Base-by-base conservation (phyloP, 495 filamentous ascomycete genomes). In the Tuber borchii region DNA sequence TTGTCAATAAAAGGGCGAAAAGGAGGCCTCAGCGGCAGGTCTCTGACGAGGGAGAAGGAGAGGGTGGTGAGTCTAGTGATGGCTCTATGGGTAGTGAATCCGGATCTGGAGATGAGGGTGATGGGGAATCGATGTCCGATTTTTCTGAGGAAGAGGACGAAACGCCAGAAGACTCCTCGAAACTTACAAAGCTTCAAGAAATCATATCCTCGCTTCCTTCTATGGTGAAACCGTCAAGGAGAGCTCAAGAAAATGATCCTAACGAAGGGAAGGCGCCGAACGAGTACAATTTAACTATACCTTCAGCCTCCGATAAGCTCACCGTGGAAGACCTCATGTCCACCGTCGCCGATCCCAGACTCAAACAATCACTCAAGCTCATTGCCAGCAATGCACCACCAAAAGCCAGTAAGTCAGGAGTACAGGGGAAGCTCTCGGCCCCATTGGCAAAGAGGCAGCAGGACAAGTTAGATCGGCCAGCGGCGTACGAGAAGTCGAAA, bases 401-500 rank as follows among this genome's bases (percentile, higher is more conserved):
- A 74, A 88, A 86, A 83, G 86, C 83, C 78, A 88, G 84, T 85
- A 89, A 85, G 70, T 80, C 81, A 20, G 88, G 88, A 1, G 85
- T 90, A 22, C 86, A 88, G 8, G 90, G 92, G 71, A 96, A 93
- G 82, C 87, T 98, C 19, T 90, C 91, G 37, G 91, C 93, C 16
- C 95, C 96, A 44, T 87, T 97, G 19, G 88, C 94, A 4, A 97
- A 93, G 82, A 90, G 95, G 69, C 92, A 97, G 77, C 93, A 98
- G 81, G 95, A 97, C 81, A 89, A 90, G 70, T 83, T 97, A 8
- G 91, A 97, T 79, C 92, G 95, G n/a, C 83, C 84, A 71, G 94
- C 90, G 20, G 95, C 95, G 2, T 97, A 93, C 82, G 89, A 93
- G 44, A 93, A 97, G 86, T 95, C 93, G 68, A 97, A 93, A 80